A percentile compares a stretch with the other conserved stretches of the same genome.
phyloP scores from a whole-genome alignment of 441 rosid species.

The Mallotus repandus region DNA sequence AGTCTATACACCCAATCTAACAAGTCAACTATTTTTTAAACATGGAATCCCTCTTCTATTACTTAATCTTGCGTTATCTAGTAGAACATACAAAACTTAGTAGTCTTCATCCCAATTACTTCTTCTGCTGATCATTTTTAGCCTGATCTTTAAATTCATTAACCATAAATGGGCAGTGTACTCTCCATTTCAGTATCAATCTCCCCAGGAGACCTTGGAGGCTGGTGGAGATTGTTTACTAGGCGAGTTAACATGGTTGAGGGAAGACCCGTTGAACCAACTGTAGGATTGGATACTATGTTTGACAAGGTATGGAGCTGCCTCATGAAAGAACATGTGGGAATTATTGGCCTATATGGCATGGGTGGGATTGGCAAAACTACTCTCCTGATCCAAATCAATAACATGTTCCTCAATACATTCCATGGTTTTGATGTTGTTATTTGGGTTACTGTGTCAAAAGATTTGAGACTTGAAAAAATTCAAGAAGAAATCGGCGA shows the following conservation, averaged over 20 bases:
- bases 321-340: conserved; percentile 22
- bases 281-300: conserved; percentile 29
- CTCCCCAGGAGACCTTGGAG: too few relatives aligned
- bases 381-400: conserved; percentile 44
- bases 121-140: too few relatives aligned
- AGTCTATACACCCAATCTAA: too few relatives aligned
- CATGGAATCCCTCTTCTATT: too few relatives aligned
- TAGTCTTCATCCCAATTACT: too few relatives aligned
- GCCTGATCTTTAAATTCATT: too few relatives aligned
- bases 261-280: conserved; percentile 26
- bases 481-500: conserved; percentile 38
- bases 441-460: conserved; percentile 48
- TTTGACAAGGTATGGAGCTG: conserved; percentile 36
- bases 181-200: too few relatives aligned
- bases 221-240: too few relatives aligned
- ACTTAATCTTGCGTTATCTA: too few relatives aligned
- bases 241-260: background rate
- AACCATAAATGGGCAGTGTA: too few relatives aligned
- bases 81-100: too few relatives aligned
- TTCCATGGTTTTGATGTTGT: conserved; percentile 36
- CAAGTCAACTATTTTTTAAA: too few relatives aligned
- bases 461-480: conserved; percentile 28
- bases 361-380: conserved; percentile 63
- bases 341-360: conserved; percentile 45
- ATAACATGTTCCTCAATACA: conserved; percentile 30